Percentiles rank a stretch among this genome's conserved stretches.
phyloP scores from a whole-genome alignment of 306 rosid species.

The Malus asiatica region DNA sequence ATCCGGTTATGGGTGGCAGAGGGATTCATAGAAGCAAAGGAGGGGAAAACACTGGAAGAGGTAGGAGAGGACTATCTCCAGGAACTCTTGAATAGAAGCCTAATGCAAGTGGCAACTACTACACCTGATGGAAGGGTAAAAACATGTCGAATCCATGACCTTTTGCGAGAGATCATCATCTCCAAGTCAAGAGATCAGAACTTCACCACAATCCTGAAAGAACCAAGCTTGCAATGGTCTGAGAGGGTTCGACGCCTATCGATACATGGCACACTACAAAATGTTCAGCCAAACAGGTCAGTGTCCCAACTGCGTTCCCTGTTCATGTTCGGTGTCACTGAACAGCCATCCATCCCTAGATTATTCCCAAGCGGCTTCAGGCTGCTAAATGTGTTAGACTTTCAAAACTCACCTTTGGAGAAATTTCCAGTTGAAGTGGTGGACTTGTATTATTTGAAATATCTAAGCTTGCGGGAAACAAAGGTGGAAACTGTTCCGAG shows the following conservation, averaged over 20 bases:
- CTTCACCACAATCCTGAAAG: conserved; percentile 42
- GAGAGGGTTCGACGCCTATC: conserved; percentile 56
- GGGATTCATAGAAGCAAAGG: conserved; percentile 49
- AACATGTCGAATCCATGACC: conserved; percentile 42
- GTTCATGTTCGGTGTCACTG: conserved; percentile 39
- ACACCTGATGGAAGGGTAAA: conserved; percentile 27
- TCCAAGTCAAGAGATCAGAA: conserved; percentile 54
- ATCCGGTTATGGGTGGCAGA: conserved; percentile 63
- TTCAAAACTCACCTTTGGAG: conserved; percentile 12
- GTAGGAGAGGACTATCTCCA: conserved; percentile 55
- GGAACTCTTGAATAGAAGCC: conserved; percentile 53
- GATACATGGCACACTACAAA: conserved; percentile 28
- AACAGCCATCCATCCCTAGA: conserved; percentile 9
- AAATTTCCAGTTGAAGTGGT: conserved; percentile 24
- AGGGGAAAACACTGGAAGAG: conserved; percentile 47
- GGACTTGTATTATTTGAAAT: conserved; percentile 15
- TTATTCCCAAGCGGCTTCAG: conserved; percentile 20
- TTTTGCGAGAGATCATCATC: conserved; percentile 54
- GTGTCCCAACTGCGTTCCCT: conserved; percentile 57
- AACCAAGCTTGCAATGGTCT: conserved; percentile 29
- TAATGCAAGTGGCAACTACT: conserved; percentile 37
- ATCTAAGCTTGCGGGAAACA: conserved; percentile 35
- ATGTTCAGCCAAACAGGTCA: conserved; percentile 41
- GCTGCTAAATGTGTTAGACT: conserved; percentile 33
- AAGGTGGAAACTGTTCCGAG: conserved; percentile 20